Evolutionary conservation across 768 basidiomycete genomes (phyloP).

Genomic region (Boletus tomentosulus): DNA sequence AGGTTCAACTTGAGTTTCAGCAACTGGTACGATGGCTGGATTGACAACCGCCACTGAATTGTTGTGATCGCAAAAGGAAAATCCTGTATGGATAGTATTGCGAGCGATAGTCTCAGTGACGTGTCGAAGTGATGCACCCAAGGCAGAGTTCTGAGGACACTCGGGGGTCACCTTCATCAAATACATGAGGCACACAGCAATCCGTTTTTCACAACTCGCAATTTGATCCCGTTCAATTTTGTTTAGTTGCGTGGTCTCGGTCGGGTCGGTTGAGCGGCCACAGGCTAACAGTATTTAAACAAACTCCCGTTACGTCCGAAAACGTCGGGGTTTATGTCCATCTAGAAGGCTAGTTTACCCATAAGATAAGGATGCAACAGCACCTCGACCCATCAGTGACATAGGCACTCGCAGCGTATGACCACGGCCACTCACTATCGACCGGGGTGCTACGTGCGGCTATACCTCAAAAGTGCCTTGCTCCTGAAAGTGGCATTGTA

Average conservation of each 20-base stretch:
- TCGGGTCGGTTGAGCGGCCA: background rate
- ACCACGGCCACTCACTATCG: constrained; percentile 10
- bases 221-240: background rate
- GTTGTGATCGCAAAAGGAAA: background rate
- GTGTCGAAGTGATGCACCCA: background rate
- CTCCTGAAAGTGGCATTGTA: constrained; percentile 94
- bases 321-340: background rate
- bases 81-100: background rate
- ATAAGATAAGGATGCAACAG: background rate
- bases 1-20: background rate
- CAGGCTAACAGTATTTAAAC: background rate
- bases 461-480: constrained; percentile 77
- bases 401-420: background rate
- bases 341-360: constrained; percentile 1
- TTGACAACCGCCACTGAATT: background rate
- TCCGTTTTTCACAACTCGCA: background rate
- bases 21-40: background rate
- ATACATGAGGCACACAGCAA: background rate
- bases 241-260: background rate
- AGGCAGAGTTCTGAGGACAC: background rate
- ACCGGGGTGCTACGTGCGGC: constrained; percentile 37
- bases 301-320: background rate
- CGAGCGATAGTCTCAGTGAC: background rate
- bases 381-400: background rate
- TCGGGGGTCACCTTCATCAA: background rate